Evolutionary conservation across 2,329 filamentous ascomycete genomes (phyloP).

Genomic region (Ceratocystis papillata): DNA sequence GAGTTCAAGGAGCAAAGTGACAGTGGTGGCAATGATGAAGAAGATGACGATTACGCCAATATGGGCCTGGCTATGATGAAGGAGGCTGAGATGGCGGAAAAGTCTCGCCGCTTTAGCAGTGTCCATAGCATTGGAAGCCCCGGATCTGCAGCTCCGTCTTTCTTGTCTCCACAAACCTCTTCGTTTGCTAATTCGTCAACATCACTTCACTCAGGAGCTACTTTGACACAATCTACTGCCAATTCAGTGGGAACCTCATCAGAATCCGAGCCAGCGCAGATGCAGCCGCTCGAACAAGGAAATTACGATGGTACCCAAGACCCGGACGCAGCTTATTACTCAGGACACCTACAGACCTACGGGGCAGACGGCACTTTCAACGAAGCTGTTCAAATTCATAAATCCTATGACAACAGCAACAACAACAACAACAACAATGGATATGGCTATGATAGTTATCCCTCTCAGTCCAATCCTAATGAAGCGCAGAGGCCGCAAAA

Average conservation of each 20-base stretch:
- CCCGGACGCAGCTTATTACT: neutral
- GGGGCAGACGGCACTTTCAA: neutral
- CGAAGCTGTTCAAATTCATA: neutral
- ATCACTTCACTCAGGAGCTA: neutral
- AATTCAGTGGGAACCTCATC: neutral
- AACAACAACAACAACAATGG: neutral
- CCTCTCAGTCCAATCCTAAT: neutral
- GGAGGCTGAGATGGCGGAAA: constrained; percentile 69
- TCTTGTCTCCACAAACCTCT: neutral
- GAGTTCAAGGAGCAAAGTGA: neutral
- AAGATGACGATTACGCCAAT: constrained; percentile 80
- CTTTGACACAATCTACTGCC: neutral
- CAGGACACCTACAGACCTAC: neutral
- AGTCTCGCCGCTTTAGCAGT: constrained; percentile 29
- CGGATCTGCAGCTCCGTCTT: neutral
- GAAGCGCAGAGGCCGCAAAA: constrained; percentile 26
- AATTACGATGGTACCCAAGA: neutral
- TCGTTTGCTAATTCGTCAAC: neutral
- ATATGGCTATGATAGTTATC: neutral
- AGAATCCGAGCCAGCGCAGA: neutral
- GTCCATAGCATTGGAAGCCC: neutral
- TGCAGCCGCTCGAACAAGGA: constrained; percentile 3
- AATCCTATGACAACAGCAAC: neutral
- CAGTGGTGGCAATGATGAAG: constrained; percentile 44
- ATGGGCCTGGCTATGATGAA: constrained; percentile 75